Percentiles rank a stretch among this genome's conserved stretches.
Conservation (phyloP, 495 filamentous ascomycete species). For the Choiromyces venosus region DNA sequence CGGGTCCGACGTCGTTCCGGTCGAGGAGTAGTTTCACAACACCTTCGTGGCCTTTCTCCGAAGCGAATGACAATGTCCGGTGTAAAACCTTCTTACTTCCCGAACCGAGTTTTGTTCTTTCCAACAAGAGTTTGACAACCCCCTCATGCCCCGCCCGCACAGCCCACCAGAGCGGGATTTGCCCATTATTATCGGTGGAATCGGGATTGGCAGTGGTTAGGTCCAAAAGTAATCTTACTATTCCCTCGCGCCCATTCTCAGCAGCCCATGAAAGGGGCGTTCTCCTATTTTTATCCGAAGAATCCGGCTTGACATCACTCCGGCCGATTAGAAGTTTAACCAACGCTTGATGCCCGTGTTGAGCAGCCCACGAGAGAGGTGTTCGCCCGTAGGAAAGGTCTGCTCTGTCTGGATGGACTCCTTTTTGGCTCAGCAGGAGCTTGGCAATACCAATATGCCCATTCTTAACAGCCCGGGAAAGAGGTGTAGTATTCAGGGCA, state of each 20-base stretch:
- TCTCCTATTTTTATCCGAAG: neutral
- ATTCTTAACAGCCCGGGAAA: conserved; percentile 30
- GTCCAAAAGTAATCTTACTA: neutral
- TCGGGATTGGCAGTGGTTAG: neutral
- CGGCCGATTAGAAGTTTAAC: neutral
- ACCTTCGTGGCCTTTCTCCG: conserved; percentile 23
- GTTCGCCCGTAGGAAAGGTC: conserved; percentile 29
- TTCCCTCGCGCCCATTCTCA: neutral
- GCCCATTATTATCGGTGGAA: conserved; percentile 7
- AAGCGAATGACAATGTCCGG: conserved; percentile 20
- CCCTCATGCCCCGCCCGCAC: conserved; percentile 22
- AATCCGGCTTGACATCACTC: neutral
- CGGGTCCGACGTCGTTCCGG: neutral
- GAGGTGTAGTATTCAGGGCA: conserved; percentile 15
- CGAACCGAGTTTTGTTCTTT: conserved; percentile 4
- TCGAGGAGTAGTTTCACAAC: conserved; percentile 21
- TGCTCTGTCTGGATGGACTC: conserved; percentile 13
- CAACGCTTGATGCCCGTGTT: conserved; percentile 24
- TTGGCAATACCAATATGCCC: conserved; percentile 20
- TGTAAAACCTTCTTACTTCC: conserved; percentile 18
- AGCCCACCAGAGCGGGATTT: conserved; percentile 29
- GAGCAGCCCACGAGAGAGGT: conserved; percentile 31
- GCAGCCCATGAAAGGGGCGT: neutral
- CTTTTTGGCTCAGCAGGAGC: conserved; percentile 17
- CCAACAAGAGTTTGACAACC: conserved; percentile 21